A percentile compares a stretch with the other conserved stretches of the same genome.
Conservation (phyloP, 2,329 filamentous ascomycete genomes). For the Blastomyces percursus region DNA sequence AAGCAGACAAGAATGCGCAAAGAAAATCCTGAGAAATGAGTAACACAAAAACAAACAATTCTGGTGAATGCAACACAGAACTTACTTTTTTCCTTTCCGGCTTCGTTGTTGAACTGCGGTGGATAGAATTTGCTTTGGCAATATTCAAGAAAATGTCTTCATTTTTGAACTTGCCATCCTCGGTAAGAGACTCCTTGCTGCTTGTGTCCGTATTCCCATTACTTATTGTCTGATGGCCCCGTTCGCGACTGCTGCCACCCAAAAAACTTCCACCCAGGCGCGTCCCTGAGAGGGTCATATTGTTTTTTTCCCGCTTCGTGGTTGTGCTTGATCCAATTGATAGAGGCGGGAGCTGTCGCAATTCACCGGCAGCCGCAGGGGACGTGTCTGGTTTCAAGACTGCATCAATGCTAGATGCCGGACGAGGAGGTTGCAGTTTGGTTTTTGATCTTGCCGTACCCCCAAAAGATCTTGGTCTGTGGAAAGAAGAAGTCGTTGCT, state of each 20-base stretch:
- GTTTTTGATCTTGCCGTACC: conserved; percentile 7
- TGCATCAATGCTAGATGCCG: conserved; percentile 17
- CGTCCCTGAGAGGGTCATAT: conserved; percentile 8
- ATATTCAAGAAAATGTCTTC: conserved; percentile 40
- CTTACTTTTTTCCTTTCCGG: conserved; percentile 24
- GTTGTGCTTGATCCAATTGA: background rate
- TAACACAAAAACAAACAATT: background rate
- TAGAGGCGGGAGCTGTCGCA: conserved; percentile 6
- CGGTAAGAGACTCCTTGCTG: conserved; percentile 25
- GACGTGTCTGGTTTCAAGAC: conserved; percentile 18
- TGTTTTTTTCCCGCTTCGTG: background rate
- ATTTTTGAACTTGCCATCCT: conserved; percentile 30
- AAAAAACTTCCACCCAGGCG: conserved; percentile 16
- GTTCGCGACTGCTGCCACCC: conserved; percentile 14
- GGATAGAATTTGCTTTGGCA: conserved; percentile 31
- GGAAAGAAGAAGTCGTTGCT: conserved; percentile 3
- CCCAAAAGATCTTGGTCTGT: conserved; percentile 12
- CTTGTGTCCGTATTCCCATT: conserved; percentile 10
- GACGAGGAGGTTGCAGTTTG: conserved; percentile 10
- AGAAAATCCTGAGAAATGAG: background rate
- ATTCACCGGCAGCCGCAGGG: conserved; percentile 23
- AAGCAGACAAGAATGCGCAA: background rate
- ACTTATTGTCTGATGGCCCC: background rate
- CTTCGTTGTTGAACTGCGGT: conserved; percentile 28
- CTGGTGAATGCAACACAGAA: background rate